Conservation (phyloP, 805 yeast genomes). For the Isabelozyma heimii region DNA sequence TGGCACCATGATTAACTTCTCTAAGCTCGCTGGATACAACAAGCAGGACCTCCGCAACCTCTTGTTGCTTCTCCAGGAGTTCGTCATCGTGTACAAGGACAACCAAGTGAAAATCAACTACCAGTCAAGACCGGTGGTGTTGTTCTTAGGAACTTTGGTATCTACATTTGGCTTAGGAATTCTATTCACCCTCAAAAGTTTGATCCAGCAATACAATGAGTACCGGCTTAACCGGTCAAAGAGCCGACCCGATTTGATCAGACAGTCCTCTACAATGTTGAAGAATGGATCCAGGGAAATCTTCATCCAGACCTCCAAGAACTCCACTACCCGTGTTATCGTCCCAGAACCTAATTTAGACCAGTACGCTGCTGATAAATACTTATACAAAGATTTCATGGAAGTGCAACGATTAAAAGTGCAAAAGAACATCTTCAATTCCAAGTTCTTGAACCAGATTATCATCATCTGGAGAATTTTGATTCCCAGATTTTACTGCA, state of each 20-base stretch:
- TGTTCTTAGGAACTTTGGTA: slow-evolving; percentile 38
- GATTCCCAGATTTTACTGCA: slow-evolving; percentile 70
- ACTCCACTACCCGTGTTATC: slow-evolving; percentile 35
- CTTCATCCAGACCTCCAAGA: slow-evolving; percentile 45
- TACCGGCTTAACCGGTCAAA: slow-evolving; percentile 18
- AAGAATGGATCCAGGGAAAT: slow-evolving; percentile 47
- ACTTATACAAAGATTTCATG: slow-evolving; percentile 47
- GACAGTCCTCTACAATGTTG: slow-evolving; percentile 42
- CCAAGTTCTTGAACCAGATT: slow-evolving; percentile 70
- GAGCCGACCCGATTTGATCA: slow-evolving; percentile 34
- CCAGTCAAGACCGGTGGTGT: slow-evolving; percentile 40
- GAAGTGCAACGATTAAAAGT: slow-evolving; percentile 28
- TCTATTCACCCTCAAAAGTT: slow-evolving; percentile 26
- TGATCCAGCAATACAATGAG: slow-evolving; percentile 30
- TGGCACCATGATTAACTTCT: slow-evolving; percentile 28
- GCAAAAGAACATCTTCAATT: slow-evolving; percentile 41
- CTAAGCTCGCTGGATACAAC: slow-evolving; percentile 29
- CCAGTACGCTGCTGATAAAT: slow-evolving; percentile 54
- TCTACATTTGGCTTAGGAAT: slow-evolving; percentile 41
- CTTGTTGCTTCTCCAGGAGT: slow-evolving; percentile 32
- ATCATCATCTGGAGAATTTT: slow-evolving; percentile 75
- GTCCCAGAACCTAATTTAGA: slow-evolving; percentile 49
- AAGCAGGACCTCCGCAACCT: slow-evolving; percentile 33
- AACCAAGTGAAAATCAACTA: slow-evolving; percentile 38
- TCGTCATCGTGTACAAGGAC: slow-evolving; percentile 31